These are phyloP conservation scores for Aspergillus bridgeri DNA, from an alignment of 495 filamentous ascomycete genomes.

Conservation along the genomic window DNA sequence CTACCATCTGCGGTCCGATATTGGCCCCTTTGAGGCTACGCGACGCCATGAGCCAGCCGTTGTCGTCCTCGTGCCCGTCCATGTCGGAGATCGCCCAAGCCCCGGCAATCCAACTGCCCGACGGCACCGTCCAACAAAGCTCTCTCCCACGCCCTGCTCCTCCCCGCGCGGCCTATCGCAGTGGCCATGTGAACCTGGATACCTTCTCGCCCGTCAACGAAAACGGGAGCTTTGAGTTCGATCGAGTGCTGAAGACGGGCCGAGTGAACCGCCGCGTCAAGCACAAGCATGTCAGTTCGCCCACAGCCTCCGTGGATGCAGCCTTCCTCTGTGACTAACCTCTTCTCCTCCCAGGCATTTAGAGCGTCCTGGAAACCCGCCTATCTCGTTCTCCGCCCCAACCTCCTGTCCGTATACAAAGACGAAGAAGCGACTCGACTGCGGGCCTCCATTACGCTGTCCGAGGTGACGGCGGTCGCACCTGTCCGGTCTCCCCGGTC, in stretches of 20 bases:
- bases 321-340: conserved; percentile 11
- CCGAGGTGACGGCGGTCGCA: conserved; percentile 87
- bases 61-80: conserved; percentile 22
- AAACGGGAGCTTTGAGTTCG: conserved; percentile 92
- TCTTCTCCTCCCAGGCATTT: conserved; percentile 20
- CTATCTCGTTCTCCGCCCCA: conserved; percentile 87
- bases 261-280: conserved; percentile 81
- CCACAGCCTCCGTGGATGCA: conserved; percentile 3
- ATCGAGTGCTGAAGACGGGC: conserved; percentile 85
- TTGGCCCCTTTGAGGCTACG: not conserved
- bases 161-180: conserved; percentile 33
- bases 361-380: conserved; percentile 75
- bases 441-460: conserved; percentile 78
- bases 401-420: conserved; percentile 93
- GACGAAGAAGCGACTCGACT: conserved; percentile 85
- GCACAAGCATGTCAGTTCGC: conserved; percentile 77
- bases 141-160: conserved; percentile 12
- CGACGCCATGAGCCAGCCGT: conserved; percentile 25
- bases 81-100: conserved; percentile 23
- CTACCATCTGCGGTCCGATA: not conserved
- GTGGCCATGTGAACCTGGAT: conserved; percentile 54
- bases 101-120: conserved; percentile 31
- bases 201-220: conserved; percentile 82
- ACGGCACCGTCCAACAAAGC: conserved; percentile 18
- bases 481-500: conserved; percentile 84